Evolutionary conservation across 2,329 filamentous ascomycete species (phyloP).

Genomic region (Cladosporium sp.): DNA sequence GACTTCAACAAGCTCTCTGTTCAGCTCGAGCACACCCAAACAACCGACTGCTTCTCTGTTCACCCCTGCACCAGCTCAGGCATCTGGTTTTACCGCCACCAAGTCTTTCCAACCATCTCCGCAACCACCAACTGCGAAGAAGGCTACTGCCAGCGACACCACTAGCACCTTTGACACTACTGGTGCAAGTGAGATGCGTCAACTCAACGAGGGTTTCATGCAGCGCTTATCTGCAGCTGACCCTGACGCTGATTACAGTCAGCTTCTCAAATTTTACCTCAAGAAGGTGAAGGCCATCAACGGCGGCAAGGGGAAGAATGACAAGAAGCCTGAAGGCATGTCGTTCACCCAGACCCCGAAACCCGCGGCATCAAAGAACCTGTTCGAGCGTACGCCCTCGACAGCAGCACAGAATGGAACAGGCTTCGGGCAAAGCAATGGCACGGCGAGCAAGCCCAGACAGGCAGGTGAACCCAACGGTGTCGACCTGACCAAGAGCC

Average conservation of each 20-base stretch:
- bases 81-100: background rate
- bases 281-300: slow-evolving; percentile 30
- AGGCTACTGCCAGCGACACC: background rate
- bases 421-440: background rate
- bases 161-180: slow-evolving; percentile 7
- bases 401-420: background rate
- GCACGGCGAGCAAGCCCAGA: slow-evolving; percentile 6
- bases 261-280: slow-evolving; percentile 33
- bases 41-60: slow-evolving; percentile 20
- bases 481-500: slow-evolving; percentile 22
- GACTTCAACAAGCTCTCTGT: background rate
- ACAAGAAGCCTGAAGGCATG: background rate
- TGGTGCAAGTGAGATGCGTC: slow-evolving; percentile 7
- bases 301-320: slow-evolving; percentile 15
- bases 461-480: slow-evolving; percentile 10
- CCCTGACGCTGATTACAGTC: slow-evolving; percentile 33
- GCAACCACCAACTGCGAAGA: background rate
- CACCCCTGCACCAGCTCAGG: slow-evolving; percentile 5
- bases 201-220: slow-evolving; percentile 35
- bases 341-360: background rate
- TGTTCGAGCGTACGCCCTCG: slow-evolving; percentile 10
- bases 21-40: background rate
- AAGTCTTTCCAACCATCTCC: slow-evolving; percentile 2
- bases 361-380: background rate
- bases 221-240: slow-evolving; percentile 31